These are phyloP conservation scores for Withania somnifera DNA, from an alignment of 305 asterid genomes.

Conservation along the genomic window DNA sequence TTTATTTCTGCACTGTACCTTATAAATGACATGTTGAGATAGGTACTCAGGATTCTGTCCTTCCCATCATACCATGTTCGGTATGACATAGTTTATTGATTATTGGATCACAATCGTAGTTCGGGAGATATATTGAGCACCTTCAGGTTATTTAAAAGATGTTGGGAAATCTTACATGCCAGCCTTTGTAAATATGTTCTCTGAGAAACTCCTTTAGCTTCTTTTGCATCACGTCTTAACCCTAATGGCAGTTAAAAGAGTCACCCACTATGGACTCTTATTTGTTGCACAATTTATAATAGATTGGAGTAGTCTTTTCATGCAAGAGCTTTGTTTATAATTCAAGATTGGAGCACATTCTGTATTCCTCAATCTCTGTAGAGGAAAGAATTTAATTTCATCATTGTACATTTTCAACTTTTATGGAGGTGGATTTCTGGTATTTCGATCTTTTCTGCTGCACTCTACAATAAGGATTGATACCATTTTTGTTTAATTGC, in stretches of 20 bases:
- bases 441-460: background rate
- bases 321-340: background rate
- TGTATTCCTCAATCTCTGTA: background rate
- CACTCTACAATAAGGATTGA: background rate
- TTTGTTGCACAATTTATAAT: background rate
- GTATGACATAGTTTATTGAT: background rate
- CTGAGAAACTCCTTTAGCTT: background rate
- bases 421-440: background rate
- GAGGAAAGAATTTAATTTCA: background rate
- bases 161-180: background rate
- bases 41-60: background rate
- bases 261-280: background rate
- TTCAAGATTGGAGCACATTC: background rate
- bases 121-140: background rate
- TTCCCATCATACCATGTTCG: background rate
- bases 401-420: background rate
- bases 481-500: background rate
- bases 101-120: background rate
- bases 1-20: background rate
- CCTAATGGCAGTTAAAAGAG: background rate
- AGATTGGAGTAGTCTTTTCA: background rate
- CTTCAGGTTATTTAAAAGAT: background rate
- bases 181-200: background rate
- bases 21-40: background rate
- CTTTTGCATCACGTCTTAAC: background rate